These are phyloP conservation scores for Yamadazyma membranifaciens DNA, from an alignment of 1,139 yeast genomes.

Conservation along the genomic window DNA sequence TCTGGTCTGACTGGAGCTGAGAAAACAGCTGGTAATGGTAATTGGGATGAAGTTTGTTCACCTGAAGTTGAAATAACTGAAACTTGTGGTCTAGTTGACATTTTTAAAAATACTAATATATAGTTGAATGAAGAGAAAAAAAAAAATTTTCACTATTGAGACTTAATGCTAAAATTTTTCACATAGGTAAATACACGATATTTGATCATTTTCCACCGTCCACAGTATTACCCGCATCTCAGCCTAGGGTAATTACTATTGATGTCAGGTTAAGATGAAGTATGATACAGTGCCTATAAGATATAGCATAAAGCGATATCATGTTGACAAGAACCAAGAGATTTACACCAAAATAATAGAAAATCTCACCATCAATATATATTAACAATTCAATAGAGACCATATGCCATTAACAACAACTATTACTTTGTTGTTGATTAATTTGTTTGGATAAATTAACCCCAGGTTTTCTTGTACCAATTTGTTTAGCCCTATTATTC, in stretches of 20 bases:
- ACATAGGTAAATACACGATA: slow-evolving; percentile 6
- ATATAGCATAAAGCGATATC: no score
- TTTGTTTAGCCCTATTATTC: slow-evolving; percentile 24
- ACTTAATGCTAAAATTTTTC: slow-evolving; percentile 2
- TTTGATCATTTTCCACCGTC: not conserved
- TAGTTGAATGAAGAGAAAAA: slow-evolving; percentile 22
- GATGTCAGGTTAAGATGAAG: no score
- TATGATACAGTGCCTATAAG: no score
- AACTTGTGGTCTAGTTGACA: slow-evolving; percentile 93
- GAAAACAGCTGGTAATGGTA: slow-evolving; percentile 98
- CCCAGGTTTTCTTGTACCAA: slow-evolving; percentile 24
- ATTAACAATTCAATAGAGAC: not conserved
- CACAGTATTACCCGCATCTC: not conserved
- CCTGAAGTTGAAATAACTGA: slow-evolving; percentile 90
- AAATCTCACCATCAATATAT: no score
- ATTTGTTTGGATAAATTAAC: slow-evolving; percentile 39
- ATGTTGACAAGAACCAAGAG: no score
- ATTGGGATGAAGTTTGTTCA: slow-evolving; percentile 78
- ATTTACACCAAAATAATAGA: no score
- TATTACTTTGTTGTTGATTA: slow-evolving; percentile 17
- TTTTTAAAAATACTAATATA: slow-evolving; percentile 21
- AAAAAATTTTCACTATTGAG: slow-evolving; percentile 11
- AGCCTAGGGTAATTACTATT: no score
- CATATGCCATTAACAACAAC: slow-evolving; percentile 24
- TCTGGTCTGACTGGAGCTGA: slow-evolving; percentile 99